Percentiles rank a stretch among this genome's conserved stretches.
phyloP scores from a whole-genome alignment of 345 rosid species.

The Iberis pinnata region DNA sequence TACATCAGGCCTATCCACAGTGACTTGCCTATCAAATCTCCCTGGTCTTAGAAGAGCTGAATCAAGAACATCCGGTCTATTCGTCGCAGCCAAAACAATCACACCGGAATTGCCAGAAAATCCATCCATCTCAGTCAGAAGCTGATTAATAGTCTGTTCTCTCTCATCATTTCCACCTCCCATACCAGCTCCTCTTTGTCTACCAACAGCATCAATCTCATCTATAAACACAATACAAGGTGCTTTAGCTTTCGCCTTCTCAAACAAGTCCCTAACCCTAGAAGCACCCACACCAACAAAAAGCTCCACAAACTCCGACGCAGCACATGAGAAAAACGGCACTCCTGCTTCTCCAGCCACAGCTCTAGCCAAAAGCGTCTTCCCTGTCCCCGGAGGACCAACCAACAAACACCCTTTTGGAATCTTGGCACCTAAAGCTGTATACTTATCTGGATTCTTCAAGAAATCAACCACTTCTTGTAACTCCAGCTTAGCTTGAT shows the following conservation, averaged over 20 bases:
- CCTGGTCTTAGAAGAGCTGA: conserved; percentile 81
- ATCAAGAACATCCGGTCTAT: conserved; percentile 82
- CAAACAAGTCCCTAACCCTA: conserved; percentile 80
- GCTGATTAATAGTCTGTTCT: conserved; percentile 81
- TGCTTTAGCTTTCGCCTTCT: conserved; percentile 76
- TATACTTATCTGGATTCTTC: conserved; percentile 78
- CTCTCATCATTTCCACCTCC: conserved; percentile 96
- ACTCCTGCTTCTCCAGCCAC: conserved; percentile 88
- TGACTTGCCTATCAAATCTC: conserved; percentile 85
- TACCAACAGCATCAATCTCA: conserved; percentile 89
- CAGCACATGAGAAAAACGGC: conserved; percentile 78
- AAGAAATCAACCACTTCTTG: conserved; percentile 81
- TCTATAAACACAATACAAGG: conserved; percentile 80
- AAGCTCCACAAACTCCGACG: conserved; percentile 77
- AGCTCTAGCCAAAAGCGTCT: conserved; percentile 72
- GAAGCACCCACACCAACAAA: conserved; percentile 89
- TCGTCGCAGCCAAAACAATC: conserved; percentile 85
- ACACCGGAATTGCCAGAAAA: conserved; percentile 84
- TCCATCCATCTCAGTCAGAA: conserved; percentile 91
- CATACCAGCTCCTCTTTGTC: conserved; percentile 93
- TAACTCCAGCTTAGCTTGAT: conserved; percentile 66
- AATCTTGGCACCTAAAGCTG: conserved; percentile 75
- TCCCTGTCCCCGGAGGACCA: conserved; percentile 84
- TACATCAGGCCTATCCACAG: conserved; percentile 85
- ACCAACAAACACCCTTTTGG: conserved; percentile 78